Evolutionary conservation across 2,329 filamentous ascomycete species (phyloP), one percentile per base, ranked within the genome.

Genomic region (Alternaria sp.): DNA sequence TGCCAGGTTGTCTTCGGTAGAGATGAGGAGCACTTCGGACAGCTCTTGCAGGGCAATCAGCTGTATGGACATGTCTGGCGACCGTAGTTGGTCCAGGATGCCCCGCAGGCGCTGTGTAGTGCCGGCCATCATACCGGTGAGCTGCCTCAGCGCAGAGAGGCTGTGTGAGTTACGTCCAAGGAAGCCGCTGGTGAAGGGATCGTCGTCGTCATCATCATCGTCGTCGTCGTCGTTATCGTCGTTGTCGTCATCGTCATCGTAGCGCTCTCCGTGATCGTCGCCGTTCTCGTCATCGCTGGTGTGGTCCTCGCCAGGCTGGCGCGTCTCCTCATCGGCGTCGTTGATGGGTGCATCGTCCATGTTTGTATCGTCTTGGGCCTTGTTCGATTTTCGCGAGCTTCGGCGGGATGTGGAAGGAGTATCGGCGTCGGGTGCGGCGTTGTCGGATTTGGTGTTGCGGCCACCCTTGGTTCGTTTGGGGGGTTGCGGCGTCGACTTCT

Each of bases 1-100:
- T 2, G 94, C 92, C 10, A 99, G 84, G 66, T 96, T 97, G 74
- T 99, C 95, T 79, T 99, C 95, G 67, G 95, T 98, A 10, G 94
- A 97, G 36, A 99, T 91, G 29, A 99, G 83, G 5, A 99, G 82
- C 53, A 98, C 89, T 77, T 99, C 93, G 0, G 94, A 97, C 6
- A 99, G 83, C 68, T 98, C 94, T 77, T 96, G 92, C 29, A 99
- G 81, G 28, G 94, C 95, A 71, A 97, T 93, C 66, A 97, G 83
- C 80, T 99, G 96, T 37, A 95, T 81, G 0, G 93, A 93, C 5
- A 89, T 86, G 64, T 97, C 92, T 73, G 93, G 94, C 69, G 91
- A 88, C 65, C 90, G 89, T 57, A 99, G 81, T 61, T 82, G 80
- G 52, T 83, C 81, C 45, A 83, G 72, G 33, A 83, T 80, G 54